Base-by-base conservation (phyloP, 2,329 filamentous ascomycete species). In the Penicillium sp. region DNA sequence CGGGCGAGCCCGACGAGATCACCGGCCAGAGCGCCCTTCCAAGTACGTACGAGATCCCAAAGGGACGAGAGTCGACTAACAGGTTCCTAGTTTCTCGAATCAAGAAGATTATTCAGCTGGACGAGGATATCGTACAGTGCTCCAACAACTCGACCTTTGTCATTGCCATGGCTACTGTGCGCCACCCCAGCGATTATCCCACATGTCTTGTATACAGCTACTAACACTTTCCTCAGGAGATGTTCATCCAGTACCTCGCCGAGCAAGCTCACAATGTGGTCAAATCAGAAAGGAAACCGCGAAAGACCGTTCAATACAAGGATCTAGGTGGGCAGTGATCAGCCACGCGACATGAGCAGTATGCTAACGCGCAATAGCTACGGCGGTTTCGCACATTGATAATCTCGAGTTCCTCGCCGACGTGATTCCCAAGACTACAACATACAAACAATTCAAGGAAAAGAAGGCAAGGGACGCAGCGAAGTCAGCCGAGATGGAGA, bases 371-470 rank as follows among this genome's bases (percentile, higher is more conserved):
- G 9, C 25, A 44, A 32, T 62, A 90, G 89, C 91, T 59, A 88
- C 83, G 63, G 92, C 93, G 25, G 86, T 97, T 47, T 82, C 87
- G 6, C 87, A 89, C 66, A 84, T 90, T 55, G 93, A 97, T 70
- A 95, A 95, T 68, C 85, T 98, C 44, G 91, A 98, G 69, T 98
- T 98, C 66, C 81, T 98, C 12, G 80, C 87, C 55, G 93, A 98
- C 70, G 82, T 95, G 24, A 87, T 96, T 32, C 93, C 93, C 49
- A 87, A 87, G 67, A 96, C 91, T 1, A 81, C 85, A 5, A 84
- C 88, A 13, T 95, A 84, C 75, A 88, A 87, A 66, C 81, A 88
- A 59, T 81, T 87, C 72, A 92, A 90, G 74, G 83, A 83, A 63
- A 81, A 75, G 59, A 72, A 72, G 55, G 70, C 69, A 8, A 71